Percentiles rank a stretch among this genome's conserved stretches.
Evolutionary conservation across 2,329 filamentous ascomycete genomes (phyloP).

Genomic region (Cladophialophora bantiana): DNA sequence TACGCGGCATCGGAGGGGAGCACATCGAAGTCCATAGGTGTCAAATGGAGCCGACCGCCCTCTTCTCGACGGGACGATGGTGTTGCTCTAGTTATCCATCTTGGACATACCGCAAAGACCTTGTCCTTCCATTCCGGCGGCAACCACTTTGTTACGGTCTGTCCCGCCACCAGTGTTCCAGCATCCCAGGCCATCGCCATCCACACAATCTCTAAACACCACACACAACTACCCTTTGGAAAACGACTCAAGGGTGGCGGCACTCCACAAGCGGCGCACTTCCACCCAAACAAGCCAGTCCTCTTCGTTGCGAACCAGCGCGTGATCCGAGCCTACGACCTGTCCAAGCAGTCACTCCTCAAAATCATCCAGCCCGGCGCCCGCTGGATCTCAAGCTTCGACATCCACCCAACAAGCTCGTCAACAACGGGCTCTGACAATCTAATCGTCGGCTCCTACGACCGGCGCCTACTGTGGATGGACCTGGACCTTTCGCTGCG

Average conservation of each 20-base stretch:
- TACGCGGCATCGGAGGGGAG: conserved; percentile 69
- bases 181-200: conserved; percentile 77
- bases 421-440: conserved; percentile 94
- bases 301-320: conserved; percentile 97
- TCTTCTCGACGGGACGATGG: conserved; percentile 74
- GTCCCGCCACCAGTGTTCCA: conserved; percentile 65
- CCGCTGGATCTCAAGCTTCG: conserved; percentile 92
- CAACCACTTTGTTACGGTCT: conserved; percentile 92
- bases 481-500: conserved; percentile 89
- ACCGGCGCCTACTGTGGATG: conserved; percentile 93
- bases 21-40: conserved; percentile 63
- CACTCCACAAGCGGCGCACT: conserved; percentile 84
- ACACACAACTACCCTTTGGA: conserved; percentile 93
- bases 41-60: conserved; percentile 83
- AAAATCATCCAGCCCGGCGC: conserved; percentile 94
- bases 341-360: conserved; percentile 87
- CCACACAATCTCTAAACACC: conserved; percentile 92
- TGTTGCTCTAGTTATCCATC: conserved; percentile 79
- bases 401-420: conserved; percentile 82
- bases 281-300: conserved; percentile 90
- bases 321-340: conserved; percentile 90
- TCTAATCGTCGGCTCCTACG: conserved; percentile 91
- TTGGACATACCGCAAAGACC: conserved; percentile 81
- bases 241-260: conserved; percentile 72
- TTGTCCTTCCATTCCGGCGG: conserved; percentile 93